Percentiles rank a stretch among this genome's conserved stretches.
These are phyloP conservation scores for Fusarium denticulatum DNA, from an alignment of 2,329 filamentous ascomycete genomes.

Conservation along the genomic window DNA sequence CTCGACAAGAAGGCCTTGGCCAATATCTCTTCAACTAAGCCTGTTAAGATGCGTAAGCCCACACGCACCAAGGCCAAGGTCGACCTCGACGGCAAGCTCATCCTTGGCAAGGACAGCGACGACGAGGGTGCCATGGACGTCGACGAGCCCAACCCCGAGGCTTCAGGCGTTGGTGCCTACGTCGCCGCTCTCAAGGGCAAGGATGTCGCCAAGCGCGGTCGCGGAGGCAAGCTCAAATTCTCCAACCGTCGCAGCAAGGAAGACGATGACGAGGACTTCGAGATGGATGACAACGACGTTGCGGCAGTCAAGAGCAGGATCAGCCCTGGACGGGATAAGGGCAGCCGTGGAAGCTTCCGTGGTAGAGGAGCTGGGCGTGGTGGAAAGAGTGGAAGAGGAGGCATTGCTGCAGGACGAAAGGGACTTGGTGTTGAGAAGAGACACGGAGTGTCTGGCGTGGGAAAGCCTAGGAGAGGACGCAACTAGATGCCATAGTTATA, in stretches of 20 bases:
- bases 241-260: slow-evolving; percentile 67
- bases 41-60: slow-evolving; percentile 69
- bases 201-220: slow-evolving; percentile 71
- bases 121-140: slow-evolving; percentile 69
- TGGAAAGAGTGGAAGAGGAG: slow-evolving; percentile 58
- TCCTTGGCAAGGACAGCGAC: slow-evolving; percentile 70
- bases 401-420: slow-evolving; percentile 57
- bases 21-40: slow-evolving; percentile 92
- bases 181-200: slow-evolving; percentile 75
- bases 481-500: slow-evolving; percentile 45
- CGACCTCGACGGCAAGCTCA: slow-evolving; percentile 82
- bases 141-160: slow-evolving; percentile 68
- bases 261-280: slow-evolving; percentile 60
- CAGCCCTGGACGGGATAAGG: slow-evolving; percentile 51
- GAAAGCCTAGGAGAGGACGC: slow-evolving; percentile 52
- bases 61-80: slow-evolving; percentile 71
- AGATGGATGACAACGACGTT: slow-evolving; percentile 64
- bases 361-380: slow-evolving; percentile 48
- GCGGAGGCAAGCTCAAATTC: slow-evolving; percentile 76
- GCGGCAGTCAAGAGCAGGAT: slow-evolving; percentile 63
- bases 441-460: slow-evolving; percentile 55
- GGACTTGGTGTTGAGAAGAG: slow-evolving; percentile 63
- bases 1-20: slow-evolving; percentile 89
- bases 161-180: slow-evolving; percentile 72
- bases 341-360: slow-evolving; percentile 48